Conservation (phyloP, 2,329 filamentous ascomycete genomes). For the Monosporascus sp. region DNA sequence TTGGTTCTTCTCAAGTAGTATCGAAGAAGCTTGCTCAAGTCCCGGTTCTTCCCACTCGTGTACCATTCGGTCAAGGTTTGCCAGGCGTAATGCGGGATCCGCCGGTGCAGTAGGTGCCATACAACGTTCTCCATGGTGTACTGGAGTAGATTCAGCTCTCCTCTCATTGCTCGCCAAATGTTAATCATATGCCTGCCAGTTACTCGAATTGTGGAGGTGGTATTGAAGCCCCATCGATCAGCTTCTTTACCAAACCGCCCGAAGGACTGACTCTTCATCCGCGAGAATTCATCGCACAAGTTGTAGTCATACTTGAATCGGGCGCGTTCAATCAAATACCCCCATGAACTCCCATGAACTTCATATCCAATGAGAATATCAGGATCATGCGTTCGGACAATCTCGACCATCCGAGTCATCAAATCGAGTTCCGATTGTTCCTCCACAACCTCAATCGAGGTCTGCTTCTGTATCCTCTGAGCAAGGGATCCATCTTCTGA, state of each 20-base stretch:
- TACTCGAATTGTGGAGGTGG: slow-evolving; percentile 85
- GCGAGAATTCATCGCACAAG: slow-evolving; percentile 83
- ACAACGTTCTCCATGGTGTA: slow-evolving; percentile 96
- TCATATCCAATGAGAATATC: slow-evolving; percentile 94
- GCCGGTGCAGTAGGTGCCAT: slow-evolving; percentile 81
- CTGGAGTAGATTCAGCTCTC: slow-evolving; percentile 85
- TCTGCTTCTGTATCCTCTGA: slow-evolving; percentile 56
- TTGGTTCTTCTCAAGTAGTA: slow-evolving; percentile 73
- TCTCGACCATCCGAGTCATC: slow-evolving; percentile 77
- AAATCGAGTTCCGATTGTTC: slow-evolving; percentile 80
- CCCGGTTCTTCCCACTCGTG: slow-evolving; percentile 57
- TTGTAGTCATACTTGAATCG: slow-evolving; percentile 82
- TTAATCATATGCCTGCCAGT: slow-evolving; percentile 96
- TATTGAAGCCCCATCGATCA: slow-evolving; percentile 90
- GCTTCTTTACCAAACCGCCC: slow-evolving; percentile 80
- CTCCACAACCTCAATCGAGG: slow-evolving; percentile 61
- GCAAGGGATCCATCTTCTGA: slow-evolving; percentile 56
- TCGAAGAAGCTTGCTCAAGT: slow-evolving; percentile 68
- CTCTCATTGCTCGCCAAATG: slow-evolving; percentile 91
- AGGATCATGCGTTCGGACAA: slow-evolving; percentile 79
- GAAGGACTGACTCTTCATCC: slow-evolving; percentile 78
- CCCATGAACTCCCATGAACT: slow-evolving; percentile 90
- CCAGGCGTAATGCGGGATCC: slow-evolving; percentile 84
- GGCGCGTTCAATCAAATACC: slow-evolving; percentile 88
- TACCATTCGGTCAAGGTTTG: slow-evolving; percentile 80